phyloP scores from a whole-genome alignment of 2,329 filamentous ascomycete species.

The Colletotrichum neosansevieriae region DNA sequence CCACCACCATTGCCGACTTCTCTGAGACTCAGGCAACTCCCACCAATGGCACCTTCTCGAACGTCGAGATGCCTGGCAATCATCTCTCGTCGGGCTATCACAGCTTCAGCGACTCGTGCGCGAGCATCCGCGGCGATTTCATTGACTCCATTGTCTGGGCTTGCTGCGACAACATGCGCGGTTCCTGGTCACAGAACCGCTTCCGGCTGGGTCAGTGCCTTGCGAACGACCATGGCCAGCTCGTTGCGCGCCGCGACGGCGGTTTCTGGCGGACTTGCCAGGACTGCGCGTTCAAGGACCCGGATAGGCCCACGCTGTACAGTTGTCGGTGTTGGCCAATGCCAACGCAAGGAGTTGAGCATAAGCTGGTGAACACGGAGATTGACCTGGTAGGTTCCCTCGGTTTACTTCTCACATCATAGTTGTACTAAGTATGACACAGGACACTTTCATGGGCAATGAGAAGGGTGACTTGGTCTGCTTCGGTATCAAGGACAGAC shows the following conservation, averaged over 20 bases:
- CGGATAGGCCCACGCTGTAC: background rate
- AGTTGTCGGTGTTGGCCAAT: background rate
- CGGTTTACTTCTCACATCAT: rapidly evolving
- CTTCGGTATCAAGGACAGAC: background rate
- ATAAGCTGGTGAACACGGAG: background rate
- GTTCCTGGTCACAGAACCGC: background rate
- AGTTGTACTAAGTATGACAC: rapidly evolving
- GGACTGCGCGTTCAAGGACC: constrained; percentile 2
- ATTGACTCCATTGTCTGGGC: background rate
- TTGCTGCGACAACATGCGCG: background rate
- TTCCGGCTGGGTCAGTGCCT: background rate
- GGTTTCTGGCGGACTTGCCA: constrained; percentile 13
- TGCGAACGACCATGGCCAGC: background rate
- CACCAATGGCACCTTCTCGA: background rate
- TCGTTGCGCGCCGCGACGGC: background rate
- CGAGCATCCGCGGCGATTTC: background rate
- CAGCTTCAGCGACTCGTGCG: background rate
- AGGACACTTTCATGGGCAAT: background rate
- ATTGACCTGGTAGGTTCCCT: background rate
- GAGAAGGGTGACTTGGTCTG: background rate
- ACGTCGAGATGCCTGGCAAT: background rate
- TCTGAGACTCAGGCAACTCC: background rate
- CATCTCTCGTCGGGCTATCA: background rate
- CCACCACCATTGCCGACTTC: background rate
- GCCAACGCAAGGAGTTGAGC: background rate